Evolutionary conservation across 108 stramenopile genomes (phyloP), one percentile per base, ranked within the genome.

Genomic region (Discostella stelligeroides): DNA sequence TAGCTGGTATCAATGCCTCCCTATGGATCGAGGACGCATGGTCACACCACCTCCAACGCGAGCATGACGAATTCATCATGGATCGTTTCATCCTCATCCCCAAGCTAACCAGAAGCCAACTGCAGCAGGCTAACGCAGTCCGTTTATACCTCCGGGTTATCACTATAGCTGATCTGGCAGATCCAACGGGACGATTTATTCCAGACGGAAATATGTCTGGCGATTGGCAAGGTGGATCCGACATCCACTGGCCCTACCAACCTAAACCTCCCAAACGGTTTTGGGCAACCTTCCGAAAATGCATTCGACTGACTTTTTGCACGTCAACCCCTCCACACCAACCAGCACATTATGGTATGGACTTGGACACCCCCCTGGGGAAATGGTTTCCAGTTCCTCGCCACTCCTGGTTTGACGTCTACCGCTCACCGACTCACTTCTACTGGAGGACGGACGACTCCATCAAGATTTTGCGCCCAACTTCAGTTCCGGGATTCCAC

Each of bases 81-180:
- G 63, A 64, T 6, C 15, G 12, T 4, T 64, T 62, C 37, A 3
- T 30, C 6, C 25, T 30, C 1, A 9, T 15, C 1, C 28, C 27
- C 1, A 3, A 1, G 2, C 25, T 64, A 13, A 29, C 46, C 9
- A 46, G 27, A 1, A 12, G 5, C 9, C 9, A 20, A 15, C 8
- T 50, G 1, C 12, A 34, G n/a, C 48, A 37, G 30, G 63, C 63
- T 7, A 50, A 48, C 18, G 63, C 47, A 50, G 15, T 29, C n/a
- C n/a, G 63, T 8, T 5, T 64, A 1, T 64, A 48, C 47, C 1
- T 34, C 3, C 1, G 63, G 30, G 25, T 64, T 30, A 47, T 45
- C 14, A 45, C 27, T 2, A 42, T 62, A 39, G 29, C 61, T 4
- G 61, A 62, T 14, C 18, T 62, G 1, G 63, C 63, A 5, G 20